Conservation (phyloP, 805 yeast species). For the Metschnikowia matae region DNA sequence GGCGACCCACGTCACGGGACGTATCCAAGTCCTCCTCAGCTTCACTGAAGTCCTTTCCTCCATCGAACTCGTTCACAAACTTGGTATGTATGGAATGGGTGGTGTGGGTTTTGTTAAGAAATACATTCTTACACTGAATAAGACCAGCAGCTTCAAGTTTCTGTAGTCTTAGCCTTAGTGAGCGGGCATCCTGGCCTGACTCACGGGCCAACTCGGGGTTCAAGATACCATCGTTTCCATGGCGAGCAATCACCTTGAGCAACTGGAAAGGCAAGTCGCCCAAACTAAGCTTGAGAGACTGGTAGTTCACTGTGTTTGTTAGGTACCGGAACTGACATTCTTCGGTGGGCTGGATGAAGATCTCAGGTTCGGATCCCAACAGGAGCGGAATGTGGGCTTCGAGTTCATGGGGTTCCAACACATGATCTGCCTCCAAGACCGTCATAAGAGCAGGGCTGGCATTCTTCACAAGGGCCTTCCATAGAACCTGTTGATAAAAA, state of each 20-base stretch:
- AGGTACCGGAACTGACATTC: conserved; percentile 55
- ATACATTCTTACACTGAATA: conserved; percentile 37
- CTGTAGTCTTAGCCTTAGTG: conserved; percentile 60
- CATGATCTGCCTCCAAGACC: conserved; percentile 8
- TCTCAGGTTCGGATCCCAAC: conserved; percentile 16
- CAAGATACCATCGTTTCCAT: conserved; percentile 53
- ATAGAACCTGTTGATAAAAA: conserved; percentile 35
- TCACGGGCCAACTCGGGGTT: conserved; percentile 52
- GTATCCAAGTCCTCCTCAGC: conserved; percentile 22
- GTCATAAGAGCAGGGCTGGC: conserved; percentile 11
- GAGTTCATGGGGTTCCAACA: background rate
- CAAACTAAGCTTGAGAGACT: conserved; percentile 46
- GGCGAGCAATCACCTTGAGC: conserved; percentile 55
- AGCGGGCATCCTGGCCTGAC: conserved; percentile 68
- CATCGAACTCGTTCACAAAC: conserved; percentile 31
- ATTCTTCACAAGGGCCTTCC: conserved; percentile 37
- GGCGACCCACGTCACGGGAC: conserved; percentile 26
- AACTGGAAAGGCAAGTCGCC: conserved; percentile 55
- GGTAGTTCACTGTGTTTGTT: conserved; percentile 46
- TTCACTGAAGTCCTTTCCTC: conserved; percentile 7
- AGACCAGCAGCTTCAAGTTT: conserved; percentile 48
- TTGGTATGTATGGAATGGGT: conserved; percentile 49
- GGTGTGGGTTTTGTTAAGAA: conserved; percentile 46
- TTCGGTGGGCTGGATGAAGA: conserved; percentile 38
- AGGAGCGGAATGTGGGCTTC: background rate